These are phyloP conservation scores for Scedosporium dehoogii DNA, from an alignment of 2,329 filamentous ascomycete genomes.

Conservation along the genomic window DNA sequence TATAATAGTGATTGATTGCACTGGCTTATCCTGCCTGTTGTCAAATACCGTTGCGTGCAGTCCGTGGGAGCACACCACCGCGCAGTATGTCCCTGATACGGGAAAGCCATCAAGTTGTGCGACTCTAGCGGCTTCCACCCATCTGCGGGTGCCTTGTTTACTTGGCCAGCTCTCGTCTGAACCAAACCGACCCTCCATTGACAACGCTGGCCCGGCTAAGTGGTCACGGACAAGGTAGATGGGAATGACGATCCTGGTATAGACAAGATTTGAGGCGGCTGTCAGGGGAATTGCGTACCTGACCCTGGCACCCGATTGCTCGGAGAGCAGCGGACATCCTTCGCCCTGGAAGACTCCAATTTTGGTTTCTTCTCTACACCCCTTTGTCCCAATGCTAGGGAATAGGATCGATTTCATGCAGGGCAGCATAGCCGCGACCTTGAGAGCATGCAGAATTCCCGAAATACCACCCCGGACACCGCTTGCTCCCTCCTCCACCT, in stretches of 20 bases:
- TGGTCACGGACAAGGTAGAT: neutral
- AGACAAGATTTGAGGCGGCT: too few relatives aligned
- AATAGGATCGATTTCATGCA: neutral
- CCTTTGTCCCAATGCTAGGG: neutral
- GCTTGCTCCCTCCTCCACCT: neutral
- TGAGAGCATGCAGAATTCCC: neutral
- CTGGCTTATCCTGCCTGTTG: neutral
- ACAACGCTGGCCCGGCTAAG: neutral
- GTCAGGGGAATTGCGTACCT: too few relatives aligned
- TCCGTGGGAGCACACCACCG: neutral
- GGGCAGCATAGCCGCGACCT: neutral
- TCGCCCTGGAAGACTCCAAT: too few relatives aligned
- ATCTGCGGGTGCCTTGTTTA: neutral
- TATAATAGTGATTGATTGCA: neutral
- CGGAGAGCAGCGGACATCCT: too few relatives aligned
- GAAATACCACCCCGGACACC: neutral
- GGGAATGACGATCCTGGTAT: too few relatives aligned
- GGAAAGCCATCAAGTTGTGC: neutral
- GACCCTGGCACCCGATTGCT: too few relatives aligned
- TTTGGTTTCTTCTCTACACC: neutral
- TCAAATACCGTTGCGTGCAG: neutral
- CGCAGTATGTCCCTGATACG: neutral
- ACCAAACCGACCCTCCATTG: neutral
- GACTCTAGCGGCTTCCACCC: neutral
- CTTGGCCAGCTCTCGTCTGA: neutral